Evolutionary conservation across 257 asterid species (phyloP), one percentile per base, ranked within the genome.

Genomic region (Solanum peruvianum): DNA sequence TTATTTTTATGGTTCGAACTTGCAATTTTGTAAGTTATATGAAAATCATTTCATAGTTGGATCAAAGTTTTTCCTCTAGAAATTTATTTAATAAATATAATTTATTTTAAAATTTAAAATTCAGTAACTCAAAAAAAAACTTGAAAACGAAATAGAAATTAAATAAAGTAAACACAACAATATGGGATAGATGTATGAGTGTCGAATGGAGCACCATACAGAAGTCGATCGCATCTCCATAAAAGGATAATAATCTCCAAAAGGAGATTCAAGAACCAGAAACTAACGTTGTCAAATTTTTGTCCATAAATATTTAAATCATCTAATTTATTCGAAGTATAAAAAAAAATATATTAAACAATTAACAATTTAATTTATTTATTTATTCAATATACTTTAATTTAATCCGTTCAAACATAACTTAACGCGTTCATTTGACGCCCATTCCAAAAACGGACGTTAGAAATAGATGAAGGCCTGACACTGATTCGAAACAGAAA

Each of bases 141-240:
- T 29, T 29, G 3, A 31, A 10, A 85, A 60, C 13, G 8, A 85
- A 35, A 11, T 14, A 39, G 23, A 60, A 29, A 87, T 85, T 64
- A 78, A 58, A 87, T 80, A 88, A 85, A 37, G 39, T 27, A 70
- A 45, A 85, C 47, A 89, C 58, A n/a, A 85, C 78, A n/a, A 83
- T 83, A 77, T 82, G 83, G 83, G 75, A 88, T 75, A 33, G 86
- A 52, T 83, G 42, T 41, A 90, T 62, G 73, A 64, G 42, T 89
- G 75, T 87, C 85, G 91, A 88, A 90, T 90, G 91, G 91, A 87
- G 88, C 91, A 77, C 91, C 87, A 85, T 86, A 71, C 91, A 45
- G 14, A 58, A 82, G 2, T 67, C 39, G 39, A 75, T 60, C 84
- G 88, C 89, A 87, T 83, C 92, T 90, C 91, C 92, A 91, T 88